Evolutionary conservation across 805 yeast genomes (phyloP).

Genomic region (Candida orba): DNA sequence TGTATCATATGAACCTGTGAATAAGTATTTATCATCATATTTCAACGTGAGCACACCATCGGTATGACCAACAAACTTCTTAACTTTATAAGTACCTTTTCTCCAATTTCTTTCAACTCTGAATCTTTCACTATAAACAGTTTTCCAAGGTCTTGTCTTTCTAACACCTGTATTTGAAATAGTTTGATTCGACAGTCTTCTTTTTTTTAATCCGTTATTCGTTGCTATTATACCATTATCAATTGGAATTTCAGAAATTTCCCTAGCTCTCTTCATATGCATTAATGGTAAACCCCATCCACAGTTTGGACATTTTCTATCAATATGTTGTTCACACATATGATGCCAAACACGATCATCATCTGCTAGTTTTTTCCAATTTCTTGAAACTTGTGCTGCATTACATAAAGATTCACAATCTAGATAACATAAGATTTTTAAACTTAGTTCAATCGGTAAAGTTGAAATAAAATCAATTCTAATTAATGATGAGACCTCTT

Average conservation of each 20-base stretch:
- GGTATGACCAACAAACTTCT: constrained; percentile 69
- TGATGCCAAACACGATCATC: constrained; percentile 98
- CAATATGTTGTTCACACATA: constrained; percentile 97
- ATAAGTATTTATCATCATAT: constrained; percentile 69
- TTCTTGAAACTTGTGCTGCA: constrained; percentile 86
- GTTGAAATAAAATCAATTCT: constrained; percentile 84
- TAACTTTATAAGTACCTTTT: constrained; percentile 60
- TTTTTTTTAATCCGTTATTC: constrained; percentile 18
- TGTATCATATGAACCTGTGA: constrained; percentile 90
- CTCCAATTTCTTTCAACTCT: constrained; percentile 95
- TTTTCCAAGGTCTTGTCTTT: constrained; percentile 86
- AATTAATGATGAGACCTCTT: constrained; percentile 70
- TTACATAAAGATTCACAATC: constrained; percentile 91
- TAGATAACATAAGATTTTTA: constrained; percentile 78
- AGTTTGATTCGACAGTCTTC: constrained; percentile 22
- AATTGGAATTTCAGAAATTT: constrained; percentile 24
- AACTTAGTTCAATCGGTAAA: constrained; percentile 77
- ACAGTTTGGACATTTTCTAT: constrained; percentile 93
- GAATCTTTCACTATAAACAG: constrained; percentile 85
- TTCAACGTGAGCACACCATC: constrained; percentile 88
- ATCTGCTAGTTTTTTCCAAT: constrained; percentile 87
- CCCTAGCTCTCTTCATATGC: constrained; percentile 75
- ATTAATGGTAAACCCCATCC: constrained; percentile 98
- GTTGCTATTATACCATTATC: constrained; percentile 4
- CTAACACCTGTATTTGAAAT: constrained; percentile 17